Base-by-base conservation (phyloP, 768 basidiomycete genomes). In the Rhizopogon sp. region DNA sequence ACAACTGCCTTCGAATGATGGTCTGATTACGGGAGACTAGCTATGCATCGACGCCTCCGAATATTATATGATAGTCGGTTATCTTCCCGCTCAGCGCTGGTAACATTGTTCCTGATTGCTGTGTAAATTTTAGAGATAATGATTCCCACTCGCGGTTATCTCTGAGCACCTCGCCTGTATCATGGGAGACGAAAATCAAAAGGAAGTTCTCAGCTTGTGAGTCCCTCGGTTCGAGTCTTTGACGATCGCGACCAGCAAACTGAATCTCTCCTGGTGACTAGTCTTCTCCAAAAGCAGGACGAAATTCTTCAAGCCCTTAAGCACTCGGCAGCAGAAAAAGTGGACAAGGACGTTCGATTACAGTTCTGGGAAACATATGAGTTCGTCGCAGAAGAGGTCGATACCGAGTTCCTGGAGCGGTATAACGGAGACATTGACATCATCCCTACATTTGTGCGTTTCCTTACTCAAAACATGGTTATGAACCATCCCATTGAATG, bases 391-490 rank as follows among this genome's bases (percentile, higher is more conserved):
- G 54, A 14, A 43, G 55, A 54, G 14, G 41, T 41, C 39, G 50
- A 56, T 16, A 22, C 11, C 16, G 50, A 53, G 33, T 57, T 57
- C 20, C 33, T 57, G 16, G 56, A 55, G 22, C 53, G 52, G 43
- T 54, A 52, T 52, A 61, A 55, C 45, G 53, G 51, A 39, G 55
- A 46, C 37, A 52, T 43, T 42, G 47, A 59, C 50, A 62, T 53
- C 42, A 57, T 62, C 37, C 46, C 35, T 29, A 49, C 52, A 33
- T 50, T 55, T 22, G 56, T 57, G 39, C 47, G 56, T 43, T 16
- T 37, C 14, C 8, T 37, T 49, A 4, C 20, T 37, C 14, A 16
- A 3, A 10, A 25, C 35, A 10, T 3, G 31, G 8, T 25, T 16
- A 3, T 9, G 9, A 37, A 37, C 14, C 3, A 49, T 49, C 22